Base-by-base conservation (phyloP, 2,329 filamentous ascomycete genomes). In the Cordyceps cateniannulata region DNA sequence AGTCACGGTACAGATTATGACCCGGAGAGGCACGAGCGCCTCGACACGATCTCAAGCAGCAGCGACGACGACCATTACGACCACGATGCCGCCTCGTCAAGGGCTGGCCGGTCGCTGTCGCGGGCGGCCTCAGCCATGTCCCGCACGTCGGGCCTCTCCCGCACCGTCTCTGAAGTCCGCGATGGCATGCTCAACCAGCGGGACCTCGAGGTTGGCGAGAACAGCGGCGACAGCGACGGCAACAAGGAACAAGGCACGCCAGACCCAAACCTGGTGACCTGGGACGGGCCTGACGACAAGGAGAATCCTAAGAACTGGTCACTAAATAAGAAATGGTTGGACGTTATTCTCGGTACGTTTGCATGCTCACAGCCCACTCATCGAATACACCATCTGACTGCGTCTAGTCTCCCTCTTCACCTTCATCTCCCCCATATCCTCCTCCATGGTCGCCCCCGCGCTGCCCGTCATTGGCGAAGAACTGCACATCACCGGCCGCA, bases 341-440 rank as follows among this genome's bases (percentile, higher is more conserved):
- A 79, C 22, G 79, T 82, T 2, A 72, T 83, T 44, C 68, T 67
- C 48, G 64, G 68, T 69, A 63, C n/a, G 68, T 63, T n/a, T 42
- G 40, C 12, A 18, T 42, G 18, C 9, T 9, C 29, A 6, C 29
- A 6, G 8, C 32, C 32, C 4, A 27, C 22, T 40, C 50, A 35
- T 25, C 3, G 2, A 2, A 18, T 20, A 54, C 35, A 35, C 3
- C 14, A 24, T 5, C 48, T 52, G 18, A 59, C 38, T 1, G 18
- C 24, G 10, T 14, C 8, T 14, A 42, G 68, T 71, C 75, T 84
- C 59, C 75, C 86, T 32, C 54, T 85, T 85, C 68, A 85, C 83
- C 2, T 79, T 87, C 64, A 82, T 87, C 62, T 85, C 84, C 2
- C 82, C 83, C 0, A 76, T 85, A 8, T 81, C 81, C 2, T 85